Evolutionary conservation across 441 rosid genomes (phyloP), one percentile per base, ranked within the genome.

Genomic region (Eutrema salsugineum): DNA sequence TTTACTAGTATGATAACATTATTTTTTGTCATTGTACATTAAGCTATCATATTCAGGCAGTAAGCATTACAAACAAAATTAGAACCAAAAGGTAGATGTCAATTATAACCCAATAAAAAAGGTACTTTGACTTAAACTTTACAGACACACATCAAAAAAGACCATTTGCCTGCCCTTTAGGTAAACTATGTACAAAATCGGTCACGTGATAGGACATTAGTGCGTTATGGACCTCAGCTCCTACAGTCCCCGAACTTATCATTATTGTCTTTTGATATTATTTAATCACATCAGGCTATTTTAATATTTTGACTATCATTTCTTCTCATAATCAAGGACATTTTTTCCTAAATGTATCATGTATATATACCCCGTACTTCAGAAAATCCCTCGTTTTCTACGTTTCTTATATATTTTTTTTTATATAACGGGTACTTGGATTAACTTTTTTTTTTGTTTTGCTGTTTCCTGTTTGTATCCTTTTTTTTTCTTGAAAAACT

Each of bases 81-180:
- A 58, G 39, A 47, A 28, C 14, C 30, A 46, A 69, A 69, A 47
- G 5, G 40, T 22, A 33, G 17, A 57, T 35, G 58, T 47, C 73
- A 58, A 58, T 60, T 59, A 40, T 70, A 32, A 16, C n/a, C n/a
- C n/a, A 59, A 70, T 48, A 58, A 59, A 70, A 48, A 60, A 20
- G 11, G 5, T 59, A 39, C 42, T 10, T 61, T 61, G 75, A 61
- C 61, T 51, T 30, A 32, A 59, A 40, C 27, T 51, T 39, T n/a
- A 60, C 20, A 19, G 27, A 11, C 48, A 48, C 35, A 8, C 53
- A 42, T 51, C 36, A 61, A 38, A 50, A 38, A 62, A 11, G 32
- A 44, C 12, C 55, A 46, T 35, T 72, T 54, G 70, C 76, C 76
- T 72, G 35, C 64, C 20, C 36, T 56, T 63, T 46, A 55, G 58